phyloP scores from a whole-genome alignment of 1,139 yeast species.

The Yamadazyma membranifaciens region DNA sequence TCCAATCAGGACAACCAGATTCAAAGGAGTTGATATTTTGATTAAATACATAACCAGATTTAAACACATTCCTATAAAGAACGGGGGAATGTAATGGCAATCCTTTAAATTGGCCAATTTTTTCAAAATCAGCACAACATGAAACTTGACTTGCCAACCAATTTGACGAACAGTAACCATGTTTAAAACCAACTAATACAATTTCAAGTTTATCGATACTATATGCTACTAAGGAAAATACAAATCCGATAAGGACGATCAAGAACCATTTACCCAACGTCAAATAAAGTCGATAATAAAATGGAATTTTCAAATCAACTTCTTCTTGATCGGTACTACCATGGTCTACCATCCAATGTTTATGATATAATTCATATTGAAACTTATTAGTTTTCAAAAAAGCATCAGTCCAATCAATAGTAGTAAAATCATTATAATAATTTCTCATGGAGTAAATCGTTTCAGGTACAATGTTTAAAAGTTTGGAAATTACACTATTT shows the following conservation, averaged over 20 bases:
- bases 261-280: constrained; percentile 47
- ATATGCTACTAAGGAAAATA: constrained; percentile 52
- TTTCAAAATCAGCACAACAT: constrained; percentile 33
- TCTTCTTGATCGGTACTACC: not conserved
- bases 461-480: constrained; percentile 19
- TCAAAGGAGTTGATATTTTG: constrained; percentile 8
- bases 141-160: constrained; percentile 46
- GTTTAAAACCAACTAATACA: constrained; percentile 51
- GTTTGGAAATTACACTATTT: constrained; percentile 18
- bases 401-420: constrained; percentile 68
- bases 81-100: constrained; percentile 4
- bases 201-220: constrained; percentile 52
- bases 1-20: constrained; percentile 39
- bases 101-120: not conserved
- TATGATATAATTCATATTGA: constrained; percentile 34
- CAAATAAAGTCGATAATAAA: constrained; percentile 25
- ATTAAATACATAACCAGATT: constrained; percentile 20
- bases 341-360: constrained; percentile 17
- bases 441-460: constrained; percentile 24
- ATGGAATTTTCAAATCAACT: constrained; percentile 18
- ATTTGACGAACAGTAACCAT: constrained; percentile 51
- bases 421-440: constrained; percentile 62
- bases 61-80: constrained; percentile 18
- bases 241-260: constrained; percentile 47
- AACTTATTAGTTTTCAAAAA: constrained; percentile 47